Percentiles rank a stretch among this genome's conserved stretches.
phyloP scores from a whole-genome alignment of 306 rosid species.

The Quercus suber region DNA sequence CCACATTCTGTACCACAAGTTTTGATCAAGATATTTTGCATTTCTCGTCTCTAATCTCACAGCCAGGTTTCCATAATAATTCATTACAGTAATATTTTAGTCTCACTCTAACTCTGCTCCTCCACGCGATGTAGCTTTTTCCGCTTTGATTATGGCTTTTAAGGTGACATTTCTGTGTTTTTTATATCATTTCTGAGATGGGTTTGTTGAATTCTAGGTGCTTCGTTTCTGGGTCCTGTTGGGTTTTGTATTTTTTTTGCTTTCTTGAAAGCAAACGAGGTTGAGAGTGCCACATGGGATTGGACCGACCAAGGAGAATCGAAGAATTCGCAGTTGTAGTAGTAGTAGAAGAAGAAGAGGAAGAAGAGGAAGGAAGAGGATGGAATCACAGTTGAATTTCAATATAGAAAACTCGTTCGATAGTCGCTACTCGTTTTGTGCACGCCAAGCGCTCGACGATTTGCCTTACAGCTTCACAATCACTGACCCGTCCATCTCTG shows the following conservation, averaged over 20 bases:
- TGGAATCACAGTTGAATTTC: conserved; percentile 45
- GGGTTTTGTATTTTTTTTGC: neutral
- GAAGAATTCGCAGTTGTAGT: conserved; percentile 11
- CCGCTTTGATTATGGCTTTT: neutral
- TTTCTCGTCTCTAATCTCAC: neutral
- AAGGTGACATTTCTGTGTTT: neutral
- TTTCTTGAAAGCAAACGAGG: conserved; percentile 8
- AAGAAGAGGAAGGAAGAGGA: conserved; percentile 17
- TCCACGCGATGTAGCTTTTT: neutral
- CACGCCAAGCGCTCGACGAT: conserved; percentile 59
- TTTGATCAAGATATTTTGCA: conserved; percentile 31
- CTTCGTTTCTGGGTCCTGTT: neutral
- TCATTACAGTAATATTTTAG: neutral
- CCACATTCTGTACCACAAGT: conserved; percentile 17
- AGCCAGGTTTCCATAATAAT: neutral
- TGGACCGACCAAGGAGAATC: conserved; percentile 42
- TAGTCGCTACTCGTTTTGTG: conserved; percentile 48
- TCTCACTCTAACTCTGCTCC: neutral
- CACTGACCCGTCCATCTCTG: conserved; percentile 74
- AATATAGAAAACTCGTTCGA: conserved; percentile 45
- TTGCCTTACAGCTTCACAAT: conserved; percentile 64
- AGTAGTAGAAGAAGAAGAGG: conserved; percentile 7
- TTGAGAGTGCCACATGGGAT: conserved; percentile 75
- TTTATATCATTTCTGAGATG: neutral
- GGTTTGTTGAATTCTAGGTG: neutral